These are phyloP conservation scores for Stagonosporopsis rhizophila DNA, from an alignment of 2,329 filamentous ascomycete genomes.

Conservation along the genomic window DNA sequence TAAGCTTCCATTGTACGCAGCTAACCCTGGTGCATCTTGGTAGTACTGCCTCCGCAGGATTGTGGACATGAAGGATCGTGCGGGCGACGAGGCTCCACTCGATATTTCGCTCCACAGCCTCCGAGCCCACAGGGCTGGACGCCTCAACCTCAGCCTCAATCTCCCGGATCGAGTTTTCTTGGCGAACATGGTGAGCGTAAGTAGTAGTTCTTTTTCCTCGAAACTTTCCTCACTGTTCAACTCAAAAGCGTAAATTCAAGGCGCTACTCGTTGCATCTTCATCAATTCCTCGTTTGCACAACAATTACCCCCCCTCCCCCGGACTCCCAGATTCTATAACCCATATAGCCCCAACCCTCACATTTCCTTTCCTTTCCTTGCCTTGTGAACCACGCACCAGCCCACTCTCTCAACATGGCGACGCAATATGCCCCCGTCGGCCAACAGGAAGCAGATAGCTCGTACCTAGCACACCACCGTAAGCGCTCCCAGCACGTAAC, in stretches of 20 bases:
- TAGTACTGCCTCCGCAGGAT: background rate
- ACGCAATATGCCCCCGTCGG: conserved; percentile 1
- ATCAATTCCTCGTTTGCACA: too few relatives aligned
- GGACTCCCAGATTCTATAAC: too few relatives aligned
- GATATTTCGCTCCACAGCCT: background rate
- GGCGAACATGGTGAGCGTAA: too few relatives aligned
- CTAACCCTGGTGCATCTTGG: background rate
- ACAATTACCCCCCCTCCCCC: too few relatives aligned
- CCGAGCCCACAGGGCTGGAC: conserved; percentile 4
- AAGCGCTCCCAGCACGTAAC: too few relatives aligned
- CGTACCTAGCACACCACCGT: background rate
- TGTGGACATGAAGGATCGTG: background rate
- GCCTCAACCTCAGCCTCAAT: background rate
- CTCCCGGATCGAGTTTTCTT: background rate
- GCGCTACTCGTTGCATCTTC: too few relatives aligned
- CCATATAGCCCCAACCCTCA: too few relatives aligned
- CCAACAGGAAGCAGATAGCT: background rate
- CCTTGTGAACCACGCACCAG: background rate
- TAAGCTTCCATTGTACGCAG: background rate
- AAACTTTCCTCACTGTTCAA: background rate
- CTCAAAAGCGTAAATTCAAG: too few relatives aligned
- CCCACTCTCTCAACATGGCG: background rate
- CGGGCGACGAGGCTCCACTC: background rate
- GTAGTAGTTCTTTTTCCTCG: background rate
- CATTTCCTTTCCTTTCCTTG: too few relatives aligned